Evolutionary conservation across 305 asterid species (phyloP), one percentile per base, ranked within the genome.

Genomic region (Rubia tinctorum): DNA sequence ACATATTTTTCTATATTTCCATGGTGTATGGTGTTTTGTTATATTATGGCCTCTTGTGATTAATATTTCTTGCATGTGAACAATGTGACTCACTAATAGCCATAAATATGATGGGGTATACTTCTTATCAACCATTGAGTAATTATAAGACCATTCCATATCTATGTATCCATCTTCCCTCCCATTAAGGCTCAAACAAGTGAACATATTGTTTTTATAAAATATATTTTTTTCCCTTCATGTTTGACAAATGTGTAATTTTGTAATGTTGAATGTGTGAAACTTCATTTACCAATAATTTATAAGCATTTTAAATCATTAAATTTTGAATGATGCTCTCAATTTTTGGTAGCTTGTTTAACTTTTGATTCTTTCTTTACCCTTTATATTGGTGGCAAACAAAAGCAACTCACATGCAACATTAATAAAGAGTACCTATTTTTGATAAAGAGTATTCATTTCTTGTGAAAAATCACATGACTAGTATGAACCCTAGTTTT

Each of bases 391-490:
- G 22, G 10, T 53, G 60, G 60, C 18, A n/a, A 47, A 47, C 22
- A 18, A 6, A n/a, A 70, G 14, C 51, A 55, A 37, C 43, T 71
- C 74, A 71, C 25, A 22, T 22, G 74, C 23, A 71, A 22, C 30
- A 56, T 40, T 18, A 55, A 55, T 2, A 2, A 2, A 27, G 30
- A 27, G 30, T 27, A 27, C 30, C 2, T 30, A 30, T 30, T 22
- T 58, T 68, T 14, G 72, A n/a, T 8, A 68, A 47, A 56, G 15
- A 9, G 23, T 39, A 34, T 58, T 71, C n/a, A 51, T 71, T 71
- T 22, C 67, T 71, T 56, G 66, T 40, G 42, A 71, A 71, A 40
- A 71, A 58, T 25, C 55, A 71, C 66, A 55, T 71, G 74, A 71
- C 66, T 18, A 55, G 53, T n/a, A 55, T 64, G 43, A 34, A 25